Base-by-base conservation (phyloP, 2,329 filamentous ascomycete genomes). In the Fusarium sublunatum region DNA sequence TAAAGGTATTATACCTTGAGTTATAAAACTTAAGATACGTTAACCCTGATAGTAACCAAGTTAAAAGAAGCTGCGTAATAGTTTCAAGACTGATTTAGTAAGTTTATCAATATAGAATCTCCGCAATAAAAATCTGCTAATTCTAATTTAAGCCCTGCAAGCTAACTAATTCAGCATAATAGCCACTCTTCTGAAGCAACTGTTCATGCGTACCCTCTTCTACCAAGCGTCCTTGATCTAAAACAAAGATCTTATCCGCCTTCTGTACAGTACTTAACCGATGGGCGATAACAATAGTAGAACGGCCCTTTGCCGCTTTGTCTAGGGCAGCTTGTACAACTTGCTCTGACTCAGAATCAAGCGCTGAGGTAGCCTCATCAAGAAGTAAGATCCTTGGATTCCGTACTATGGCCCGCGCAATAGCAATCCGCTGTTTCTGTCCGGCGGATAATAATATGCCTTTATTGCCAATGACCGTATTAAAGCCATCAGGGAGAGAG, bases 231-330 rank as follows among this genome's bases (percentile, higher is more conserved):
- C 94, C 94, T 70, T 91, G 88, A 75, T 97, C 93, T 74, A 98
- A 94, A 24, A 97, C 93, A 68, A 95, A 97, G 71, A 98, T 97
- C 52, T 93, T 80, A 73, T 98, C 94, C 1, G 94, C 94, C 74
- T 94, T 93, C 75, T 97, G 92, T 61, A 97, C 97, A 0, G 94
- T 97, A 73, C 88, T 92, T 7, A 98, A 80, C 19, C 94, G 84
- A 77, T 98, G 94, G 6, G 94, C 94, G 2, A 98, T 93, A 2
- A 93, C 93, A 65, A 98, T 94, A 0, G 94, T 98, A 11, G 92
- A 96, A 43, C 92, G 85, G 36, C 88, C 92, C 80, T 91, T 89
- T 24, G 92, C 89, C 1, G 92, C 93, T 61, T 88, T 87, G 76
- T 97, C 91, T 10, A 95, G 82, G 0, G 91, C 91, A 0, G 86